phyloP scores from a whole-genome alignment of 768 basidiomycete genomes.

The Tulasnella sp. region DNA sequence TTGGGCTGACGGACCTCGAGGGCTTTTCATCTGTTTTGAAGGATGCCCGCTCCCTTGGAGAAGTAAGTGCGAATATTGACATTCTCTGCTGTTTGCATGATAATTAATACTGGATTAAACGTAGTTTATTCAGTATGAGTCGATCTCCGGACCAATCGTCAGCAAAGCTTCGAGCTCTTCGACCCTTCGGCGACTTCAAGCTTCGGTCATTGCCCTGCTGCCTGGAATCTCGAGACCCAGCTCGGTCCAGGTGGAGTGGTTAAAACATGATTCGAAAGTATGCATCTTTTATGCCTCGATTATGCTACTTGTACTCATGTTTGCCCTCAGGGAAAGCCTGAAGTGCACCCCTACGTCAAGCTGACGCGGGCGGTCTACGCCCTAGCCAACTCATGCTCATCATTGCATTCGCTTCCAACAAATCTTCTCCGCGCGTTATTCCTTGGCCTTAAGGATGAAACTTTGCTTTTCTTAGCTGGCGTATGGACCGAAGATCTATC shows the following conservation, averaged over 20 bases:
- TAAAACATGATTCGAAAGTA: constrained; percentile 34
- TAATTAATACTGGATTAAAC: neutral
- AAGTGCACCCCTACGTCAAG: constrained; percentile 46
- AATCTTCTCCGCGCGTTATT: constrained; percentile 63
- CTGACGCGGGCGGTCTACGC: constrained; percentile 64
- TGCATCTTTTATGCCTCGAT: neutral
- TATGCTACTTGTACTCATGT: neutral
- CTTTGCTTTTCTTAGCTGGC: constrained; percentile 76
- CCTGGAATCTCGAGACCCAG: constrained; percentile 48
- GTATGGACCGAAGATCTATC: constrained; percentile 45
- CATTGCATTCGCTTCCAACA: constrained; percentile 49
- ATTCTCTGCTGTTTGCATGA: constrained; percentile 10
- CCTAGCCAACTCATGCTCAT: constrained; percentile 55
- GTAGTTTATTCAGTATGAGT: constrained; percentile 46
- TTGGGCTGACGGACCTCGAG: constrained; percentile 45
- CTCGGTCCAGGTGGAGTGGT: constrained; percentile 49
- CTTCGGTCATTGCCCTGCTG: constrained; percentile 52
- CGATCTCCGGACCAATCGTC: constrained; percentile 49
- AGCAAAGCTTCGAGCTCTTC: constrained; percentile 57
- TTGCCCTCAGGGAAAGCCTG: neutral
- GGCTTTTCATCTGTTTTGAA: constrained; percentile 30
- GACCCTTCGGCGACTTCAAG: constrained; percentile 55
- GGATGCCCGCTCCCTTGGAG: constrained; percentile 34
- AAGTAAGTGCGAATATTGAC: constrained; percentile 31
- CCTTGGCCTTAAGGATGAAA: constrained; percentile 59